A percentile compares a stretch with the other conserved stretches of the same genome.
These are phyloP conservation scores for Cutaneotrichosporon cutaneum DNA, from an alignment of 1,284 basidiomycete species.

Conservation along the genomic window DNA sequence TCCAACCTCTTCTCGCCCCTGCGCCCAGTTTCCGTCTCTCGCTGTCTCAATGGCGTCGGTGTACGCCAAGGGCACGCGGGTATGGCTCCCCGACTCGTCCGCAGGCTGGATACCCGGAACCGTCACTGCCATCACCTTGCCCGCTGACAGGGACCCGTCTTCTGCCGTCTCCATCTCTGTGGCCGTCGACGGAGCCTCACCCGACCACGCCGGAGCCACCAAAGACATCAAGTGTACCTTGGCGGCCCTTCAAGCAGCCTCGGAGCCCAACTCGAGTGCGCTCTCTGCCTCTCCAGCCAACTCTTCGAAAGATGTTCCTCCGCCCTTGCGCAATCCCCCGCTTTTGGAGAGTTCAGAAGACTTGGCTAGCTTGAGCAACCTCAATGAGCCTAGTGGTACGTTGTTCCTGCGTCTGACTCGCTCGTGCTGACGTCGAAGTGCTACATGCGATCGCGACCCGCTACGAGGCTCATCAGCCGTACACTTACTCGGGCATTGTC, in stretches of 20 bases:
- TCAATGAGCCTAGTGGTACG: conserved; percentile 93
- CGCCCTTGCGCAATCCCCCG: conserved; percentile 94
- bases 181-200: conserved; percentile 29
- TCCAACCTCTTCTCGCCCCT: not conserved
- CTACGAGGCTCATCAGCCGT: conserved; percentile 95
- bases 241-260: conserved; percentile 35
- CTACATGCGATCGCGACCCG: conserved; percentile 95
- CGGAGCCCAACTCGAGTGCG: conserved; percentile 28
- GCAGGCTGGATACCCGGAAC: conserved; percentile 52
- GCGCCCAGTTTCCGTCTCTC: not conserved
- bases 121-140: conserved; percentile 40
- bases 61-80: conserved; percentile 51
- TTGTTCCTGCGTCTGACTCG: not conserved
- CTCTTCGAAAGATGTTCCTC: conserved; percentile 58
- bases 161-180: conserved; percentile 42
- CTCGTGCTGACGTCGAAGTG: conserved; percentile 58
- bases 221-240: conserved; percentile 45
- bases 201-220: conserved; percentile 23
- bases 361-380: conserved; percentile 92
- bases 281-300: conserved; percentile 19
- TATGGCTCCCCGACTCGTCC: conserved; percentile 51
- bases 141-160: conserved; percentile 28
- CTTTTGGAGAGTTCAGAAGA: conserved; percentile 96
- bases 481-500: conserved; percentile 94
- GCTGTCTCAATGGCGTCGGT: conserved; percentile 36